Evolutionary conservation across 352 stramenopile genomes (phyloP).

Genomic region (Globisporangium spiculum): DNA sequence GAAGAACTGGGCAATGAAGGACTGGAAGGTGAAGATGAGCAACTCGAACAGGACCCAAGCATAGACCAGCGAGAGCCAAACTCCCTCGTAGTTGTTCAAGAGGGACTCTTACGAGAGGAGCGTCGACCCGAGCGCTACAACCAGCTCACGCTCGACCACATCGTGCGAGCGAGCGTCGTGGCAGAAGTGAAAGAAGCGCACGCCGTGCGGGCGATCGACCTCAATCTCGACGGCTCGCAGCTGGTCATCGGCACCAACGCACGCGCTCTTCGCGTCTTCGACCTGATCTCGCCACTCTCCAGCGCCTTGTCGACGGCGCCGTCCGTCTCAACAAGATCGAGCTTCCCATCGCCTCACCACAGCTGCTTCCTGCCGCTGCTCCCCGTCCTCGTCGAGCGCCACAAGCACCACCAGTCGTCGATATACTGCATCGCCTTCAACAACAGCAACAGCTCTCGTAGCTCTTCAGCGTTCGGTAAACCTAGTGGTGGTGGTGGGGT

Average conservation of each 20-base stretch:
- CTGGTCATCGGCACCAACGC: constrained; percentile 67
- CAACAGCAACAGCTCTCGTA: not conserved
- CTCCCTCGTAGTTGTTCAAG: not conserved
- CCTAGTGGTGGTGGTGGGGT: constrained; percentile 11
- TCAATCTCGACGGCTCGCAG: constrained; percentile 32
- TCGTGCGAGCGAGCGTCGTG: constrained; percentile 45
- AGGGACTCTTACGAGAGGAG: not conserved
- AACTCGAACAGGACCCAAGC: not conserved
- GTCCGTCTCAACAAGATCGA: not conserved
- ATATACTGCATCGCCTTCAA: constrained; percentile 55
- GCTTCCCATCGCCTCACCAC: not conserved
- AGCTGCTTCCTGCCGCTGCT: constrained; percentile 42
- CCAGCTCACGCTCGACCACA: constrained; percentile 35
- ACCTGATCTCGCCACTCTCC: constrained; percentile 24
- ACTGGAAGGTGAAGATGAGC: not conserved
- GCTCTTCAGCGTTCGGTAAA: not conserved
- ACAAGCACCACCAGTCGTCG: constrained; percentile 56
- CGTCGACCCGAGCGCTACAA: constrained; percentile 24
- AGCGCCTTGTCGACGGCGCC: not conserved
- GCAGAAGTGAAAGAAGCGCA: constrained; percentile 56
- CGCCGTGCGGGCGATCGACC: constrained; percentile 51
- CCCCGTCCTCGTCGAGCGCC: constrained; percentile 44
- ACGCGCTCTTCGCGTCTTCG: constrained; percentile 50
- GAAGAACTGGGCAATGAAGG: not conserved
- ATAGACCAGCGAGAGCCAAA: not conserved